Conservation (phyloP, 2,329 filamentous ascomycete genomes). For the Fusarium cyanostomum region DNA sequence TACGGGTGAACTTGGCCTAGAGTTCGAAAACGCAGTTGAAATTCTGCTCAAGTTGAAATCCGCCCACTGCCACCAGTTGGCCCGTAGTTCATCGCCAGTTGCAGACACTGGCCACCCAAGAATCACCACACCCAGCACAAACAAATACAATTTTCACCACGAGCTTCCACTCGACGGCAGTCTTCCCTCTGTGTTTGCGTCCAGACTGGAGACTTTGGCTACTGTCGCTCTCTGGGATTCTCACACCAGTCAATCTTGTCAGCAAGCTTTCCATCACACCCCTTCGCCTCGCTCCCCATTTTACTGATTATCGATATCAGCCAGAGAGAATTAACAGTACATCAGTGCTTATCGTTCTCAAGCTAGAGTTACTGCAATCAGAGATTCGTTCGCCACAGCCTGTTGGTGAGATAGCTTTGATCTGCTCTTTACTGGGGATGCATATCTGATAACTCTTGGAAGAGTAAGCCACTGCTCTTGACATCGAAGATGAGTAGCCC, state of each 20-base stretch:
- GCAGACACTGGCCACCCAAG: not conserved
- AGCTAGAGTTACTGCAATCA: not conserved
- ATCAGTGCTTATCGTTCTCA: not conserved
- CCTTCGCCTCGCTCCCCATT: not conserved
- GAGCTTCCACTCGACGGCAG: too few species aligned
- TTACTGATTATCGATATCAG: not conserved
- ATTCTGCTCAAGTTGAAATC: too few species aligned
- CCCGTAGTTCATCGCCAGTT: not conserved
- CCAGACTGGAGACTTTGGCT: not conserved
- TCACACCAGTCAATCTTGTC: not conserved
- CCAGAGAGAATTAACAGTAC: not conserved
- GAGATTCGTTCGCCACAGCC: not conserved
- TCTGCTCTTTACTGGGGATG: not conserved
- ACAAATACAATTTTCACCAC: not conserved
- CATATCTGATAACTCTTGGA: not conserved
- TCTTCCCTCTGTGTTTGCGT: not conserved
- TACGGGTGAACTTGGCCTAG: too few species aligned
- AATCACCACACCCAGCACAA: too few species aligned
- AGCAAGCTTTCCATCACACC: not conserved
- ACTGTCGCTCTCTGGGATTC: not conserved
- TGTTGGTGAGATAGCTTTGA: not conserved
- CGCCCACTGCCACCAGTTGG: too few species aligned
- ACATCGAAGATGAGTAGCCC: slow-evolving; percentile 6
- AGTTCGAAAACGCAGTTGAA: too few species aligned
- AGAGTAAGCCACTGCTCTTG: not conserved